A percentile compares a stretch with the other conserved stretches of the same genome.
phyloP scores from a whole-genome alignment of 192 early-diverging fungal species.

The Coemansia sp. region DNA sequence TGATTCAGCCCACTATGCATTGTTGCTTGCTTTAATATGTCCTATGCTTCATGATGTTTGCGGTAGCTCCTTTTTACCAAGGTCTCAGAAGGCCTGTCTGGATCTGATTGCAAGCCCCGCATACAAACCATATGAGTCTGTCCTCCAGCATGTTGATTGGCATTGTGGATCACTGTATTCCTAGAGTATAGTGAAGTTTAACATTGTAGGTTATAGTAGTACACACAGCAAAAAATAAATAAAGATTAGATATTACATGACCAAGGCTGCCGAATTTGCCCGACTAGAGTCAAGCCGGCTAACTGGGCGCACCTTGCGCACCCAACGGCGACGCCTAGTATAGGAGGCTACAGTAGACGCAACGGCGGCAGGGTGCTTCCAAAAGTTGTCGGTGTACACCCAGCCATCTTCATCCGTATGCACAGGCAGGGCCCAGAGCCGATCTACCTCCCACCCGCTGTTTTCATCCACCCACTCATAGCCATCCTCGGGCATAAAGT shows the following conservation, averaged over 20 bases:
- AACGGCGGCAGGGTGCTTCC: constrained; percentile 50
- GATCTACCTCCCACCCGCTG: constrained; percentile 58
- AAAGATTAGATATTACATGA: not conserved
- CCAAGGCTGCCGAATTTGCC: too few relatives aligned
- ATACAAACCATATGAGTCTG: not conserved
- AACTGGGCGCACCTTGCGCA: constrained; percentile 42
- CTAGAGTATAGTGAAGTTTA: too few relatives aligned
- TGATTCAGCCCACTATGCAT: too few relatives aligned
- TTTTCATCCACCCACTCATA: constrained; percentile 56
- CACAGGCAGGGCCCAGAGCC: constrained; percentile 44
- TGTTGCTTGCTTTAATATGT: not conserved
- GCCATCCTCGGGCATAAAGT: constrained; percentile 54
- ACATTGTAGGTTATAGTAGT: too few relatives aligned
- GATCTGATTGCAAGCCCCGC: too few relatives aligned
- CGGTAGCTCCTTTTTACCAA: too few relatives aligned
- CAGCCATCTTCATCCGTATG: constrained; percentile 58
- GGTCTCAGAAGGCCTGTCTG: not conserved
- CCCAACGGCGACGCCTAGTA: constrained; percentile 65
- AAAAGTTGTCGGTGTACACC: constrained; percentile 67
- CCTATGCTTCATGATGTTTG: not conserved
- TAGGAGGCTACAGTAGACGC: constrained; percentile 50
- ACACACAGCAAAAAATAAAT: not conserved
- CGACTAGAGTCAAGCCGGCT: constrained; percentile 2
- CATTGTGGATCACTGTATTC: too few relatives aligned
- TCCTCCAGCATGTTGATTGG: not conserved